These are phyloP conservation scores for Amylocystis lapponica DNA, from an alignment of 768 basidiomycete genomes.

Conservation along the genomic window DNA sequence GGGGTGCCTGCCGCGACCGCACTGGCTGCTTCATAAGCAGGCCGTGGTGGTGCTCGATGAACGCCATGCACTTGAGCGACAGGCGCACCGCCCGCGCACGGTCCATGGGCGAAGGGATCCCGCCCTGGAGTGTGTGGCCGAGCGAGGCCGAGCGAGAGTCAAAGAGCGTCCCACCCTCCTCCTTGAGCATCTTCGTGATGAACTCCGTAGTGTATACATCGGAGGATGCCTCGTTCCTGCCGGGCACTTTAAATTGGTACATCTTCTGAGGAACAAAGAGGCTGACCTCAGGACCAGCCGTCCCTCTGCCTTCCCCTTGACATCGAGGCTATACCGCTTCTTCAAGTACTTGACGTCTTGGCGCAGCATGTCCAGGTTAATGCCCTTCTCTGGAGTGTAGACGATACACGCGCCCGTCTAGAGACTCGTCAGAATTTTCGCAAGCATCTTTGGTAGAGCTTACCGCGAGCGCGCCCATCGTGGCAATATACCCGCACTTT, in stretches of 20 bases:
- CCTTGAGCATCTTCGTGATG: conserved; percentile 89
- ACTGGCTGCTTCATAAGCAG: conserved; percentile 43
- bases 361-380: conserved; percentile 74
- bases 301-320: conserved; percentile 86
- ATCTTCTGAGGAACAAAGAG: too few species aligned
- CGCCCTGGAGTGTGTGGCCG: conserved; percentile 96
- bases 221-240: conserved; percentile 87
- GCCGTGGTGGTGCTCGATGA: conserved; percentile 80
- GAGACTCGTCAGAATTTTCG: not conserved
- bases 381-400: conserved; percentile 91
- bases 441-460: too few species aligned
- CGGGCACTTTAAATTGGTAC: too few species aligned
- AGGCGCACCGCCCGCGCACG: conserved; percentile 87
- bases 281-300: conserved; percentile 86
- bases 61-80: conserved; percentile 88
- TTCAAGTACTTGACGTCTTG: conserved; percentile 86
- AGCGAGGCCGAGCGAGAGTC: conserved; percentile 94
- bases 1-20: conserved; percentile 48
- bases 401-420: conserved; percentile 90
- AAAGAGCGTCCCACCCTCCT: conserved; percentile 89
- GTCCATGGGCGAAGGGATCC: conserved; percentile 92
- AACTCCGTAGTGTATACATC: conserved; percentile 87
- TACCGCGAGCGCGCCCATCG: conserved; percentile 93
- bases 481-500: conserved; percentile 91
- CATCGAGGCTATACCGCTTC: conserved; percentile 78